Evolutionary conservation across 1,139 yeast species (phyloP).

Genomic region (Pichia sp.): DNA sequence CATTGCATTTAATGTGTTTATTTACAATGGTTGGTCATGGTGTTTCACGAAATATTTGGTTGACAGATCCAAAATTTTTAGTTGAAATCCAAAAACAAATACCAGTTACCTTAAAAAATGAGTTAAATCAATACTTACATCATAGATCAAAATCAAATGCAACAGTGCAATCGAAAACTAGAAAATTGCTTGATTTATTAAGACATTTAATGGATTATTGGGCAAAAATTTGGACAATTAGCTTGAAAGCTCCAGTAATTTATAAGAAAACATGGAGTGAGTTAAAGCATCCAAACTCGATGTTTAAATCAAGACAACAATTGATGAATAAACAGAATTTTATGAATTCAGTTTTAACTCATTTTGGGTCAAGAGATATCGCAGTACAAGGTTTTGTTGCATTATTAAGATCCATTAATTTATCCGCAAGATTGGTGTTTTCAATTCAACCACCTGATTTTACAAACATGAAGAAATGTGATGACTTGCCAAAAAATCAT

Average conservation of each 20-base stretch:
- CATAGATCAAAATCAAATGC: constrained; percentile 14
- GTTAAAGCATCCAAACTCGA: constrained; percentile 26
- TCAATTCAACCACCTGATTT: constrained; percentile 90
- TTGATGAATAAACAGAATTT: constrained; percentile 34
- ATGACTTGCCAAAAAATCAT: constrained; percentile 8
- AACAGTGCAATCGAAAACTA: constrained; percentile 45
- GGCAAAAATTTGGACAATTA: constrained; percentile 48
- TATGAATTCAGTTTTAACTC: constrained; percentile 34
- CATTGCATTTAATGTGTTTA: constrained; percentile 56
- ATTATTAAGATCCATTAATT: constrained; percentile 60
- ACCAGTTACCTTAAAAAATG: constrained; percentile 38
- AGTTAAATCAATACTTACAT: constrained; percentile 28
- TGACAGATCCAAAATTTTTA: constrained; percentile 34
- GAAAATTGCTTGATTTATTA: constrained; percentile 70
- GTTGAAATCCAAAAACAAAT: constrained; percentile 38
- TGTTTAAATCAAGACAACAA: background rate
- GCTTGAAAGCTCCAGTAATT: constrained; percentile 30
- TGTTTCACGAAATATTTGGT: constrained; percentile 64
- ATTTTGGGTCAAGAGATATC: constrained; percentile 69
- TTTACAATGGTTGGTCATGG: constrained; percentile 61
- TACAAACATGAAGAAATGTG: constrained; percentile 36
- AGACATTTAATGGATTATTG: constrained; percentile 58
- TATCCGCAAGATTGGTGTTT: constrained; percentile 68
- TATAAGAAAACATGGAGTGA: constrained; percentile 59
- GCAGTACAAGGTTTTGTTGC: constrained; percentile 88